Evolutionary conservation across 225 moss, liverwort and hornwort genomes (phyloP).

Genomic region (Anthoceros angustus): DNA sequence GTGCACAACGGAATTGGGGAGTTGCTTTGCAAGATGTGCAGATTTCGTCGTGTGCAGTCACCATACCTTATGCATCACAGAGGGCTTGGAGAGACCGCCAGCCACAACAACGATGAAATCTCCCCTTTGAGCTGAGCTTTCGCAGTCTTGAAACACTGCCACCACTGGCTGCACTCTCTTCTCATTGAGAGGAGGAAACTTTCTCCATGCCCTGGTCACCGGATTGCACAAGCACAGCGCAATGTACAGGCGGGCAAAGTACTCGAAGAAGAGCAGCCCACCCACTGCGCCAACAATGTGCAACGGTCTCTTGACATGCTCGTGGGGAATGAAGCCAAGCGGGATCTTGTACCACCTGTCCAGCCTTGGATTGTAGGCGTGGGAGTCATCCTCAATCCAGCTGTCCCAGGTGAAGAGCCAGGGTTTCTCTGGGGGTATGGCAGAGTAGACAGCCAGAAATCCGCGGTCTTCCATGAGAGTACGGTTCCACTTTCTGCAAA

Average conservation of each 20-base stretch:
- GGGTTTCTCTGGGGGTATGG: slow-evolving; percentile 10
- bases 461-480: background rate
- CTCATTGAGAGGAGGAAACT: slow-evolving; percentile 36
- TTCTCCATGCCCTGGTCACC: slow-evolving; percentile 48
- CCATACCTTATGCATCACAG: background rate
- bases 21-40: no score
- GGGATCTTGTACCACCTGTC: slow-evolving; percentile 24
- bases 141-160: slow-evolving; percentile 21
- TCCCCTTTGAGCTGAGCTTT: background rate
- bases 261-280: slow-evolving; percentile 30
- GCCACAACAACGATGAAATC: slow-evolving; percentile 39
- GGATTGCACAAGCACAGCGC: slow-evolving; percentile 31
- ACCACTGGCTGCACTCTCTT: slow-evolving; percentile 37
- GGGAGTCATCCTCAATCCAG: slow-evolving; percentile 29
- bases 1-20: no score
- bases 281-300: slow-evolving; percentile 44
- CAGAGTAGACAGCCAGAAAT: background rate
- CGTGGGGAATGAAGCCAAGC: slow-evolving; percentile 33
- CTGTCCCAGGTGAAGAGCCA: slow-evolving; percentile 50
- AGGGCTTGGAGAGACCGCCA: slow-evolving; percentile 19
- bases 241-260: slow-evolving; percentile 17
- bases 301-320: slow-evolving; percentile 10
- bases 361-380: slow-evolving; percentile 31
- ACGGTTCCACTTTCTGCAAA: background rate
- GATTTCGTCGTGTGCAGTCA: no score